These are phyloP conservation scores for Neurospora sp. DNA, from an alignment of 495 filamentous ascomycete species.

Conservation along the genomic window DNA sequence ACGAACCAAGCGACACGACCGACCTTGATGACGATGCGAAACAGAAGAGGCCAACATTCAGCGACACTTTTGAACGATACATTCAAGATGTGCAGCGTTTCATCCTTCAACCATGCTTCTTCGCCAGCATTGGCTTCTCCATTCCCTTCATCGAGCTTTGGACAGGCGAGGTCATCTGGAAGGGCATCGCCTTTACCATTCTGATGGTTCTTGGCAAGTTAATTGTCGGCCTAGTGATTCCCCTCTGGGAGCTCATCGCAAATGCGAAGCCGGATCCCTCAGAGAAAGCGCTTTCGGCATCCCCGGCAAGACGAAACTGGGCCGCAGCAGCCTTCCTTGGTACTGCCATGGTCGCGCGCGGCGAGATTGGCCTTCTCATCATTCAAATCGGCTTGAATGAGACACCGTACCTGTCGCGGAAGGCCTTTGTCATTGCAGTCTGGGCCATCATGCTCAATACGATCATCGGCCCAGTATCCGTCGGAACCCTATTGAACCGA, in stretches of 20 bases:
- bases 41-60: conserved; percentile 17
- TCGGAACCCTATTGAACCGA: conserved; percentile 48
- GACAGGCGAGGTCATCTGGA: conserved; percentile 51
- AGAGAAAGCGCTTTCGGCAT: neutral
- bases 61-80: conserved; percentile 46
- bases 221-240: conserved; percentile 52
- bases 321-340: conserved; percentile 17
- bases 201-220: conserved; percentile 62
- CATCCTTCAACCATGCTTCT: conserved; percentile 67
- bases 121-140: conserved; percentile 71
- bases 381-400: conserved; percentile 48
- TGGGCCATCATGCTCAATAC: conserved; percentile 75
- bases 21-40: conserved; percentile 13
- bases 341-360: conserved; percentile 59
- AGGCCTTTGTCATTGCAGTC: conserved; percentile 52
- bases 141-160: conserved; percentile 70
- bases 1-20: neutral
- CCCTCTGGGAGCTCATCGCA: conserved; percentile 20
- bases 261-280: neutral
- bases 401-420: conserved; percentile 14
- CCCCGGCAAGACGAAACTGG: conserved; percentile 3
- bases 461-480: conserved; percentile 56
- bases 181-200: conserved; percentile 58
- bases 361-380: conserved; percentile 74
- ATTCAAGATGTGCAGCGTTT: conserved; percentile 38